Conservation (phyloP, 345 rosid genomes). For the Cardamine resedifolia region DNA sequence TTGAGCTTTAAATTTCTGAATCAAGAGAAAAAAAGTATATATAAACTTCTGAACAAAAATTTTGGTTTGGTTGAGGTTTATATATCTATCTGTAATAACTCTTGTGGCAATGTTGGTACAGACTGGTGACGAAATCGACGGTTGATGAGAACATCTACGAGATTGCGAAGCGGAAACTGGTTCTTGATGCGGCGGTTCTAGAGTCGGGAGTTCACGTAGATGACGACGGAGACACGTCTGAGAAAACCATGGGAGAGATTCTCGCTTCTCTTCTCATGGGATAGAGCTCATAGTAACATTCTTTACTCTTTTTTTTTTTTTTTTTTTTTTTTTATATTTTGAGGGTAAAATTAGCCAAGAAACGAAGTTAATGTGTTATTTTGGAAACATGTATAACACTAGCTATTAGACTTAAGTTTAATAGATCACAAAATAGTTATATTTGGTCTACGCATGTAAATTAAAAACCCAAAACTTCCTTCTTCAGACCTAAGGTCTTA, state of each 20-base stretch:
- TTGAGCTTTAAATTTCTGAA: not conserved
- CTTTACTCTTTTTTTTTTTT: not conserved
- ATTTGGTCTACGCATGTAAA: constrained; percentile 10
- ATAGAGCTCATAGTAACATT: constrained; percentile 38
- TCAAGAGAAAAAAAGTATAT: not conserved
- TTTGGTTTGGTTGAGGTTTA: not conserved
- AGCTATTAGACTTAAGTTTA: constrained; percentile 20
- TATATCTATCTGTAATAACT: not conserved
- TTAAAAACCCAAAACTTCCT: not conserved
- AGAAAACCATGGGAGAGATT: constrained; percentile 93
- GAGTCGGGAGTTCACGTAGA: constrained; percentile 70
- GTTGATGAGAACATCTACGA: constrained; percentile 93
- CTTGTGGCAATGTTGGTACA: constrained; percentile 30
- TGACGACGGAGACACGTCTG: constrained; percentile 53
- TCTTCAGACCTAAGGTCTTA: not conserved
- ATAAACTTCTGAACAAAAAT: not conserved
- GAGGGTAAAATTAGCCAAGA: constrained; percentile 24
- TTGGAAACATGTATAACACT: constrained; percentile 27
- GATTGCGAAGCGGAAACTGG: constrained; percentile 84
- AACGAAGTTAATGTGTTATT: constrained; percentile 25
- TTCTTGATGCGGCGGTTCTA: constrained; percentile 87
- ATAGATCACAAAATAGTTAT: constrained; percentile 17
- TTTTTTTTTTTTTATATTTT: constrained; percentile 3
- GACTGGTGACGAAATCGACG: constrained; percentile 88
- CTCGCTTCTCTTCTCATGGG: constrained; percentile 75